Percentiles rank a stretch among this genome's conserved stretches.
These are phyloP conservation scores for Limonium bicolor DNA, from an alignment of 148 eudicot genomes.

Conservation along the genomic window DNA sequence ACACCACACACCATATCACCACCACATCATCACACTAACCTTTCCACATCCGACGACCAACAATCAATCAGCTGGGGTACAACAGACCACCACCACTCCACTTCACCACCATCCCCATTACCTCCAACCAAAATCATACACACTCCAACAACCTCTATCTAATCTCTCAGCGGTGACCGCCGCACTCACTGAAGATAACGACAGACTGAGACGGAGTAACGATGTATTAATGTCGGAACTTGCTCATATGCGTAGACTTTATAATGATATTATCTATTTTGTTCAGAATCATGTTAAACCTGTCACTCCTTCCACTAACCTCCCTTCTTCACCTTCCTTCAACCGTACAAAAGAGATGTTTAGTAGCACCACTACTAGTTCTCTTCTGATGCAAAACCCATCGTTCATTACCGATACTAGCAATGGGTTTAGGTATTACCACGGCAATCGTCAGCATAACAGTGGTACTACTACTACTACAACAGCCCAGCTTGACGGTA, in stretches of 20 bases:
- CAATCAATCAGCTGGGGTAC: neutral
- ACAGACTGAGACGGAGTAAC: conserved; percentile 59
- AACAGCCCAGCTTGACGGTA: conserved; percentile 1
- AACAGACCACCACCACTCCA: conserved; percentile 20
- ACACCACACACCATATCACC: conserved; percentile 27
- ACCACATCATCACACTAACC: no score
- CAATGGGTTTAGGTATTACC: neutral
- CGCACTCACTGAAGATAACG: conserved; percentile 64
- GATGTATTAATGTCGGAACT: conserved; percentile 61
- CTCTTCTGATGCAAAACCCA: conserved; percentile 9
- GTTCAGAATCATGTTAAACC: conserved; percentile 91
- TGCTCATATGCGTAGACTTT: conserved; percentile 71
- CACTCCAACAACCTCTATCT: neutral
- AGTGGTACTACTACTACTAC: neutral
- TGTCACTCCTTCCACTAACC: conserved; percentile 21
- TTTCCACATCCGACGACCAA: conserved; percentile 16
- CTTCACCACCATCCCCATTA: conserved; percentile 2
- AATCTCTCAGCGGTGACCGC: conserved; percentile 15
- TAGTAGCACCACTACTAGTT: neutral
- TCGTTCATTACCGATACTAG: conserved; percentile 5
- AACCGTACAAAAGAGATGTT: neutral
- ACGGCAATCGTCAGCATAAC: neutral
- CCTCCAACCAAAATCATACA: neutral
- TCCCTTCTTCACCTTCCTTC: neutral
- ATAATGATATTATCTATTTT: conserved; percentile 78